Conservation (phyloP, 768 basidiomycete genomes). For the Infundibulicybe gibba region DNA sequence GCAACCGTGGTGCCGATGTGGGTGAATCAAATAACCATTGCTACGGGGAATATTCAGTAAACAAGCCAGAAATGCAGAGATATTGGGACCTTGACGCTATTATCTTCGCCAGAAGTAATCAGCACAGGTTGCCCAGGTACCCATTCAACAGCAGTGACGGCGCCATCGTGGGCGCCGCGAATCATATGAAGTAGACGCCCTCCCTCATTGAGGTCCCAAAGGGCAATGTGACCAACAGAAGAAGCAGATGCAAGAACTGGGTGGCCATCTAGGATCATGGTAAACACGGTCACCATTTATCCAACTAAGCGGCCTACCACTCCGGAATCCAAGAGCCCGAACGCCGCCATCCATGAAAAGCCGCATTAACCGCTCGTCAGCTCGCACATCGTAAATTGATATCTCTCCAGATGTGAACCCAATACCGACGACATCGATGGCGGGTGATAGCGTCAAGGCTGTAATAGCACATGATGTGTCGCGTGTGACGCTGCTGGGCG, state of each 20-base stretch:
- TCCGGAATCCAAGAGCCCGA: slow-evolving; percentile 78
- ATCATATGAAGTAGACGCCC: slow-evolving; percentile 83
- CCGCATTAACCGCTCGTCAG: slow-evolving; percentile 84
- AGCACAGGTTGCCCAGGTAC: slow-evolving; percentile 89
- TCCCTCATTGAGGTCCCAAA: slow-evolving; percentile 89
- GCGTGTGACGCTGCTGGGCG: slow-evolving; percentile 19
- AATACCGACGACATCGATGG: slow-evolving; percentile 94
- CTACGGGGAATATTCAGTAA: slow-evolving; percentile 33
- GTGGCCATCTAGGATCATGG: slow-evolving; percentile 62
- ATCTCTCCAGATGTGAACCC: slow-evolving; percentile 88
- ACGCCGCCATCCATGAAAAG: slow-evolving; percentile 89
- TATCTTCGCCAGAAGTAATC: slow-evolving; percentile 89
- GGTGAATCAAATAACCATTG: slow-evolving; percentile 99
- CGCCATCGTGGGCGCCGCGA: slow-evolving; percentile 85
- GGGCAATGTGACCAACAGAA: slow-evolving; percentile 80
- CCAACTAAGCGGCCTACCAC: slow-evolving; percentile 44
- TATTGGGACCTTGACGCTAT: slow-evolving; percentile 80
- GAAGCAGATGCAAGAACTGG: slow-evolving; percentile 87
- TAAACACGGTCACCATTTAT: not conserved
- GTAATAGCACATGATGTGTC: slow-evolving; percentile 55
- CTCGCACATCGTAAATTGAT: slow-evolving; percentile 84
- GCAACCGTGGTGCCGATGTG: slow-evolving; percentile 75
- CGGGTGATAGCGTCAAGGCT: slow-evolving; percentile 84
- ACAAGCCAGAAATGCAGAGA: not conserved
- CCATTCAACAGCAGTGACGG: slow-evolving; percentile 84